phyloP scores from a whole-genome alignment of 2,329 filamentous ascomycete species.

The Emergomyces orientalis region DNA sequence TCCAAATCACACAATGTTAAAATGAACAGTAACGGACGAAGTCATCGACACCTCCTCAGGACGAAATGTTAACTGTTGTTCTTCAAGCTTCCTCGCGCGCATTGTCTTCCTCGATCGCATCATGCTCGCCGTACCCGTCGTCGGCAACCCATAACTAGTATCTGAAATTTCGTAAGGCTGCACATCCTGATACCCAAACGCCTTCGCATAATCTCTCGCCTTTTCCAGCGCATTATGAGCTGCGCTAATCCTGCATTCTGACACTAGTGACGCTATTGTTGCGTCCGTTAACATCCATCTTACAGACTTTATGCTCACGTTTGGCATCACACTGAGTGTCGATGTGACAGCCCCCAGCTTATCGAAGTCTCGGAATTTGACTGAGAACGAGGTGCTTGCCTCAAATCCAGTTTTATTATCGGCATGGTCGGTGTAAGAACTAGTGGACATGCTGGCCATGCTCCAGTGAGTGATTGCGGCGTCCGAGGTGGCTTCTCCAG shows the following conservation, averaged over 20 bases:
- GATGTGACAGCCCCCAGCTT: neutral
- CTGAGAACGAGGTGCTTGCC: neutral
- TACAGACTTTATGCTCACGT: neutral
- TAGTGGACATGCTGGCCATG: neutral
- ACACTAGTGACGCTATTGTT: neutral
- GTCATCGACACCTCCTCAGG: neutral
- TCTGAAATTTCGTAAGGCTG: neutral
- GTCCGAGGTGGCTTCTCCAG: neutral
- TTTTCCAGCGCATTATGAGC: neutral
- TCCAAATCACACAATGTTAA: neutral
- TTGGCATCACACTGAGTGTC: neutral
- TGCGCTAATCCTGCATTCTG: neutral
- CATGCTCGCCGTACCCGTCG: neutral
- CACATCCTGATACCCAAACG: constrained; percentile 2
- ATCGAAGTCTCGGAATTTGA: constrained; percentile 2
- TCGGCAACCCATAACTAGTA: neutral
- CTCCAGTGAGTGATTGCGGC: neutral
- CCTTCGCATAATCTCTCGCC: constrained; percentile 1
- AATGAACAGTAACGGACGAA: neutral
- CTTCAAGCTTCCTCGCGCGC: neutral
- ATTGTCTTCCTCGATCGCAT: neutral
- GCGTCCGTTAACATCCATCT: constrained; percentile 1
- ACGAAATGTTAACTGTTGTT: neutral
- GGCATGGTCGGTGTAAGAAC: neutral
- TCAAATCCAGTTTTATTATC: neutral